Evolutionary conservation across 208 protist genomes (phyloP).

Genomic region (Leishmania tropica): DNA sequence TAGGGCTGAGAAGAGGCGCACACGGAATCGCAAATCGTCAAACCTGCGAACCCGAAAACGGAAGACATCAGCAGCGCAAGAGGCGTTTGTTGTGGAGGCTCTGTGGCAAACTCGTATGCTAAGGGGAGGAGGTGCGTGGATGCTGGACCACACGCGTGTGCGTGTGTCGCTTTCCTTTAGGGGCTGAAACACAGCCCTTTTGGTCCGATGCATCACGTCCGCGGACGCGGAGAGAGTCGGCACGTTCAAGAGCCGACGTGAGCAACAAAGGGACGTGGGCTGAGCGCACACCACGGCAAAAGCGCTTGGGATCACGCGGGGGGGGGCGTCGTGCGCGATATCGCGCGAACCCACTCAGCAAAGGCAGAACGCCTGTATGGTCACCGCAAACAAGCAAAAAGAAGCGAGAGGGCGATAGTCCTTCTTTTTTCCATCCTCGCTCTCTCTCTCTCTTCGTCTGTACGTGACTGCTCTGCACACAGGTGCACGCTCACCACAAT

Average conservation of each 20-base stretch:
- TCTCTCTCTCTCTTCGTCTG: neutral
- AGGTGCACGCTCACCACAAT: neutral
- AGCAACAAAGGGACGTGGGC: neutral
- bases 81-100: no score
- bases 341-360: neutral
- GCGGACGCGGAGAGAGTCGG: neutral
- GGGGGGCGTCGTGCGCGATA: no score
- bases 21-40: neutral
- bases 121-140: neutral
- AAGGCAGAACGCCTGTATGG: neutral
- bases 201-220: neutral
- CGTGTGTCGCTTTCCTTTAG: neutral
- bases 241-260: neutral
- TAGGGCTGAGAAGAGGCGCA: neutral
- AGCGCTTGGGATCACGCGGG: no score
- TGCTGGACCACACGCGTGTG: neutral
- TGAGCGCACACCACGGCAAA: no score
- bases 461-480: neutral
- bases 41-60: neutral
- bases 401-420: neutral
- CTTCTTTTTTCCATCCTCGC: neutral
- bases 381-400: neutral
- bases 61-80: neutral
- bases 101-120: neutral
- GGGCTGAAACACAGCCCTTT: no score